Conservation (phyloP, 441 rosid genomes). For the Arabidopsis lyrata region DNA sequence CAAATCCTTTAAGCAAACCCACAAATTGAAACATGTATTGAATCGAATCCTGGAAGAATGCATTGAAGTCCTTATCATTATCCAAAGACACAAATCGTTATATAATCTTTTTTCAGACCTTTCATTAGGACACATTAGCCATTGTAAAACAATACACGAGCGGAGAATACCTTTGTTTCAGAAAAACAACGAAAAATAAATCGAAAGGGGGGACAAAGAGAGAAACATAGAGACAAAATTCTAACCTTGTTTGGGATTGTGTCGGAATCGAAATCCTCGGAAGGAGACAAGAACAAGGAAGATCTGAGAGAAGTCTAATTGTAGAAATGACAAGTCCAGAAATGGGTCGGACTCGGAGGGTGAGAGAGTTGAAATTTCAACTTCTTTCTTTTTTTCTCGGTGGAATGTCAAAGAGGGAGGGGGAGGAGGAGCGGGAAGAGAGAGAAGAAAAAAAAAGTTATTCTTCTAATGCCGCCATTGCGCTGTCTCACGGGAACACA, state of each 20-base stretch:
- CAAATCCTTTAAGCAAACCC: background rate
- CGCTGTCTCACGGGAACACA: slow-evolving; percentile 30
- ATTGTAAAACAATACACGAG: slow-evolving; percentile 21
- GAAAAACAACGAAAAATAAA: background rate
- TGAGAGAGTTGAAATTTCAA: slow-evolving; percentile 39
- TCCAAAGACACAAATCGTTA: background rate
- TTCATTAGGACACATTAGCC: slow-evolving; percentile 3
- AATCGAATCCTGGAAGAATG: background rate
- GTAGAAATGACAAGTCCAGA: slow-evolving; percentile 21
- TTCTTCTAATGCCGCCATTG: slow-evolving; percentile 32
- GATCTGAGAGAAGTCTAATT: slow-evolving; percentile 16
- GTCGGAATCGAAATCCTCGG: slow-evolving; percentile 39
- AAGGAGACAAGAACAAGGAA: slow-evolving; percentile 29
- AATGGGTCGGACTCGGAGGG: slow-evolving; percentile 13
- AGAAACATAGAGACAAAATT: slow-evolving; percentile 12
- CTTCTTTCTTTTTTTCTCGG: slow-evolving; percentile 7
- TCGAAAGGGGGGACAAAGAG: slow-evolving; percentile 30
- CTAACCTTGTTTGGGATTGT: slow-evolving; percentile 26
- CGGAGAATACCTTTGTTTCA: slow-evolving; percentile 1
- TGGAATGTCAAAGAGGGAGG: slow-evolving; percentile 37
- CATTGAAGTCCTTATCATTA: slow-evolving; percentile 10
- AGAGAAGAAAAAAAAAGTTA: slow-evolving; percentile 32
- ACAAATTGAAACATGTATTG: background rate
- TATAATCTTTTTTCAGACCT: background rate
- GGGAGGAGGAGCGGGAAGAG: slow-evolving; percentile 36